Base-by-base conservation (phyloP, 179 eudicot species). In the Spinacia oleracea region DNA sequence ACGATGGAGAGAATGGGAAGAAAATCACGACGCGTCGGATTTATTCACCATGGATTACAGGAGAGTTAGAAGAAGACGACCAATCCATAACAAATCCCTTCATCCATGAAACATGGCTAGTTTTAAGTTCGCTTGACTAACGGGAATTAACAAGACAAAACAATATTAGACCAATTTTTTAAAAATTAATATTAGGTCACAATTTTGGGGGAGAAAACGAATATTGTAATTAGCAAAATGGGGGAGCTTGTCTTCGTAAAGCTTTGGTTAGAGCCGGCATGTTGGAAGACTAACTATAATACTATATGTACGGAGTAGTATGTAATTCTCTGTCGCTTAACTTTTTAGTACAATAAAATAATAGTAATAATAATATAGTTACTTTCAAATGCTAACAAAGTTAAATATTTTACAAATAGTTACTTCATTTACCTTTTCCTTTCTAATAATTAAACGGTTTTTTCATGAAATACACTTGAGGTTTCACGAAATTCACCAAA, bases 21-120 rank as follows among this genome's bases (percentile, higher is more conserved):
- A 76, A 75, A 62, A 23, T 43, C 74, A 29, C 4, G 83, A 81
- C 11, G 73, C 79, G 27, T 46, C 81, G 15, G 81, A 82, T 23
- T 51, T 81, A 43, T 85, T 82, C 21, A 85, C 84, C 31, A 82
- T 79, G 85, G 87, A 85, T 58, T 85, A 85, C 32, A 72, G 77
- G 12, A 72, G 68, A 51, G 81, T 79, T 5, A 73, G 85, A 79
- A 81, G 78, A 82, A 51, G 87, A 81, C 81, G 79, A 27, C 87
- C 84, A 21, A 82, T 85, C 34, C 87, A 82, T 77, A 82, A 85
- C 70, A 79, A 84, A 69, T 75, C 83, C 16, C 31, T 77, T 67
- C 86, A 64, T 77, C 86, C 86, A 50, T 84, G 53, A 84, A 81
- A 77, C 83, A 83, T 72, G 86, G 8, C 78, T 15, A 55, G 20